Conservation (phyloP, 2,329 filamentous ascomycete genomes). For the Meredithiella fracta region DNA sequence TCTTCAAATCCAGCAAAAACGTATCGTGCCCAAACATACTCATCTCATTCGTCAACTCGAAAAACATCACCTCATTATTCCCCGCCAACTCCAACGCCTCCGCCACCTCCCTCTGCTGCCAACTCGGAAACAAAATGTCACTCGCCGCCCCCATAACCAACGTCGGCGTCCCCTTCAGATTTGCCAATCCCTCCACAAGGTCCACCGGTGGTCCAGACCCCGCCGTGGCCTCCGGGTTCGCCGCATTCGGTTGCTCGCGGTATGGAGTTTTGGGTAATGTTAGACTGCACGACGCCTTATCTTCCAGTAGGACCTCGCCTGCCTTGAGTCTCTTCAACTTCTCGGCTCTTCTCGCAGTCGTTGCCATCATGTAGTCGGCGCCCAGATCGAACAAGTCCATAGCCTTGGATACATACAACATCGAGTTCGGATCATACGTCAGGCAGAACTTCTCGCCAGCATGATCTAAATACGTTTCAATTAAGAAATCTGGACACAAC, state of each 20-base stretch:
- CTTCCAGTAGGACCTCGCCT: conserved; percentile 32
- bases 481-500: conserved; percentile 90
- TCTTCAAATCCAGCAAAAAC: conserved; percentile 79
- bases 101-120: conserved; percentile 92
- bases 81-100: conserved; percentile 62
- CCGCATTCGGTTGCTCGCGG: conserved; percentile 51
- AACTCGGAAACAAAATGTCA: conserved; percentile 91
- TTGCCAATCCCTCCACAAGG: conserved; percentile 56
- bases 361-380: conserved; percentile 46
- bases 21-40: conserved; percentile 95
- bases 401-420: conserved; percentile 92
- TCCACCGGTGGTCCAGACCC: conserved; percentile 50
- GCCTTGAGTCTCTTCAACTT: conserved; percentile 42
- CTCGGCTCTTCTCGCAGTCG: conserved; percentile 43
- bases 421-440: conserved; percentile 87
- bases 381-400: conserved; percentile 98
- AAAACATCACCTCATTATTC: conserved; percentile 67
- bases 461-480: conserved; percentile 96
- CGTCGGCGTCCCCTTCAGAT: conserved; percentile 59
- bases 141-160: conserved; percentile 88
- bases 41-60: conserved; percentile 85
- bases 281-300: conserved; percentile 45
- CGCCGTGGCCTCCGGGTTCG: conserved; percentile 21
- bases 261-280: conserved; percentile 74
- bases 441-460: conserved; percentile 97